Base-by-base conservation (phyloP, 176 grass and related monocot genomes). In the Chrysopogon serrulatus region DNA sequence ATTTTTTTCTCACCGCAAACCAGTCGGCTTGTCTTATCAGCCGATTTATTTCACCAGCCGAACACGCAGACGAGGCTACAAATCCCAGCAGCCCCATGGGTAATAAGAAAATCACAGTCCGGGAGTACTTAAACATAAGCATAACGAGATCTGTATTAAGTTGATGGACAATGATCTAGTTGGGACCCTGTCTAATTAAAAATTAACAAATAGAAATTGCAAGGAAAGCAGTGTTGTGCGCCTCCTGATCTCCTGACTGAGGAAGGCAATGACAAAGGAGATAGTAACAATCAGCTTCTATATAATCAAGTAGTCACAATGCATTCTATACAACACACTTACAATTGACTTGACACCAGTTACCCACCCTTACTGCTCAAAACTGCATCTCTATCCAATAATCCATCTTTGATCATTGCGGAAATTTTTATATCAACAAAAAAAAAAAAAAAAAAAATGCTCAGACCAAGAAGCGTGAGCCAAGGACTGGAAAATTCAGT, bases 401-500 rank as follows among this genome's bases (percentile, higher is more conserved):
- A 15, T 66, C 12, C 66, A 49, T 57, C 66, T 57, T 65, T 78
- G 34, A 66, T 74, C 57, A 24, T 61, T 47, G 65, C 74, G 54
- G 54, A 26, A 31, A 21, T 59, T 85, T 72, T 79, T 23, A 28
- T 85, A 89, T 93, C 17, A 42, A 93, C 78, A 88, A 84, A 81
- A 87, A 27, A n/a, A 86, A 88, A 88, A 11, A 88, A 91, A 73
- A 86, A 88, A 88, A 11, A 88, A 91, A 73, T 34, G 12, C 33
- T 40, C 59, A 68, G 48, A 26, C n/a, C 9, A 51, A 88, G 17
- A 78, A 63, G 0, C 71, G 63, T 40, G 13, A 39, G 30, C 30
- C 65, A 78, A 51, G 43, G 59, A 24, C 27, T 85, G 2, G 27
- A 42, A 81, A 82, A 5, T 43, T 23, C 44, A 57, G 76, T 71